Conservation (phyloP, 768 basidiomycete species). For the Boletus rubropictus region DNA sequence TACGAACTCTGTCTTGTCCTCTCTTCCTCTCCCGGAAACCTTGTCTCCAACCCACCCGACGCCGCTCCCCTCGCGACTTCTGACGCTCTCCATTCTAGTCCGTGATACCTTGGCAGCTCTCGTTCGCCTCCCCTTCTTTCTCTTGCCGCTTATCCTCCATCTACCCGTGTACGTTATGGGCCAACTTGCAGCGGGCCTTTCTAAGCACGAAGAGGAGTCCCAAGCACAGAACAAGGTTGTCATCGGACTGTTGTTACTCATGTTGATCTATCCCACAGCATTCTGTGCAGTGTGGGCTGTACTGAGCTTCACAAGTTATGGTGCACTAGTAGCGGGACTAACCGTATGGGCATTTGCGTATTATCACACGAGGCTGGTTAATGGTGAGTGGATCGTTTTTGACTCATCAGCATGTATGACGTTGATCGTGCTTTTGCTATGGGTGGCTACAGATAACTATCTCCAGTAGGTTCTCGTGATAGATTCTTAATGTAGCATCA, state of each 20-base stretch:
- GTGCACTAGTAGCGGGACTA: conserved; percentile 63
- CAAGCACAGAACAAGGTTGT: conserved; percentile 97
- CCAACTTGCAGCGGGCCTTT: conserved; percentile 64
- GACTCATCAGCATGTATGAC: conserved; percentile 19
- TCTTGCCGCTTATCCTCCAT: conserved; percentile 79
- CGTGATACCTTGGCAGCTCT: conserved; percentile 69
- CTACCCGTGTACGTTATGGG: conserved; percentile 83
- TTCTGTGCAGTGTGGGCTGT: conserved; percentile 87
- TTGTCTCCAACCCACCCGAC: conserved; percentile 75
- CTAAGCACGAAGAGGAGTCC: conserved; percentile 85
- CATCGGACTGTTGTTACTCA: conserved; percentile 70
- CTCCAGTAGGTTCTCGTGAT: conserved; percentile 50
- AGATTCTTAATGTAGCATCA: conserved; percentile 1
- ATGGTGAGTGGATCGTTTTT: conserved; percentile 50
- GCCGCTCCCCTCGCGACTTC: conserved; percentile 72
- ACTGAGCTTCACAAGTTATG: conserved; percentile 67
- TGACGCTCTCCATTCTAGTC: conserved; percentile 71
- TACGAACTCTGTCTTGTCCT: conserved; percentile 78
- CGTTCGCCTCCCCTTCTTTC: conserved; percentile 80
- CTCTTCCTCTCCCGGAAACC: conserved; percentile 76
- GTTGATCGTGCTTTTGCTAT: conserved; percentile 10
- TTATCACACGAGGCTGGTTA: conserved; percentile 84
- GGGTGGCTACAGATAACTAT: conserved; percentile 54
- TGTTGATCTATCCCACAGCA: conserved; percentile 73
- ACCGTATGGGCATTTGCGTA: conserved; percentile 73